Base-by-base conservation (phyloP, 2,329 filamentous ascomycete species). In the Bipolaris zeicola region DNA sequence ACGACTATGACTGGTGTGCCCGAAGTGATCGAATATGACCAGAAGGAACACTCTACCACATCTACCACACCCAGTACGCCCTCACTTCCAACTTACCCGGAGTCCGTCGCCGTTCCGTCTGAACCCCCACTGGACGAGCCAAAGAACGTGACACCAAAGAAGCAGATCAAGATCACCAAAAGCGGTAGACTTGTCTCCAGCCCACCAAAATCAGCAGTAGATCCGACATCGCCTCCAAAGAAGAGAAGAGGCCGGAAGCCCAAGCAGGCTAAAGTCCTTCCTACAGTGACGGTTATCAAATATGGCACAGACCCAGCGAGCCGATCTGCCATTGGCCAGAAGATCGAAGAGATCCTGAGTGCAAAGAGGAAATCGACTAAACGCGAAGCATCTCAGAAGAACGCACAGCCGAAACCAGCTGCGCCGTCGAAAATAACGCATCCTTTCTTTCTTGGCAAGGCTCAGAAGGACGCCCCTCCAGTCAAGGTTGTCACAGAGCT, bases 391-490 rank as follows among this genome's bases (percentile, higher is more conserved):
- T 71, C 61, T 11, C 54, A 50, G 43, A 58, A 65, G 48, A 64
- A 70, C 52, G 28, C 48, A 37, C 43, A 67, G 22, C 38, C 57
- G 34, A 76, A 75, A 59, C 69, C 73, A 60, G 50, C 66, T 48
- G 65, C 66, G 13, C 65, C 75, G 41, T 63, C 72, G 6, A 87
- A 84, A 65, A 64, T 79, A 1, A 83, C 85, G 0, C 87, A 92
- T 74, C 89, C 89, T 0, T 90, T 92, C 69, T 92, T 92, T 67
- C 69, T 82, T 14, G 85, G 83, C 5, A 89, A 87, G 63, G 20
- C 79, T 6, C 69, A 64, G 38, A 68, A 66, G 48, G 59, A 68
- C 22, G 63, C 66, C 6, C 43, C 44, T 34, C 24, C 69, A 63
- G 44, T 60, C 8, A 65, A 64, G 33, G 26, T 57, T 1, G 39